Conservation (phyloP, 2,329 filamentous ascomycete species). For the Grosmannia penicillata region DNA sequence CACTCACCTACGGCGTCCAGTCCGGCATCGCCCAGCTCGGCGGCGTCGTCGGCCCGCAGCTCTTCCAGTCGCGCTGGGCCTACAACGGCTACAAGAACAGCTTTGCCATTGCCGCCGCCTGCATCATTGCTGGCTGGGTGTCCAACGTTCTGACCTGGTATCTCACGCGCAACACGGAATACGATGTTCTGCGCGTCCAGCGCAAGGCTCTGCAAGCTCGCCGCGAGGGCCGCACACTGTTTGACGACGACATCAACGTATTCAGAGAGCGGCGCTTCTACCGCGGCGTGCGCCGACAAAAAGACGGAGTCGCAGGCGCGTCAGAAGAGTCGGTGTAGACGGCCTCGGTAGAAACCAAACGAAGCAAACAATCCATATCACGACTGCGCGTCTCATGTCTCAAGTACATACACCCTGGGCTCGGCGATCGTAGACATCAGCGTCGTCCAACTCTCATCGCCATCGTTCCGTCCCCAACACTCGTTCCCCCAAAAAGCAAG, state of each 20-base stretch:
- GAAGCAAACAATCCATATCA: too few relatives aligned
- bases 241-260: conserved; percentile 7
- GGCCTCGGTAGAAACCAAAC: too few relatives aligned
- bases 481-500: too few relatives aligned
- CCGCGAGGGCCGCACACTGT: conserved; percentile 5
- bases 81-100: conserved; percentile 17
- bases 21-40: conserved; percentile 27
- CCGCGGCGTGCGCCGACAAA: conserved; percentile 5
- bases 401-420: too few relatives aligned
- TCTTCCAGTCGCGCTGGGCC: conserved; percentile 20
- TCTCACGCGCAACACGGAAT: conserved; percentile 13
- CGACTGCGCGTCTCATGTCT: too few relatives aligned
- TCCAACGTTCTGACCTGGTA: conserved; percentile 14
- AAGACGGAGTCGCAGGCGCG: too few relatives aligned
- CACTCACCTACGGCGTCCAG: conserved; percentile 27
- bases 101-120: conserved; percentile 13
- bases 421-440: too few relatives aligned
- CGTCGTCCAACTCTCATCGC: too few relatives aligned
- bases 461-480: too few relatives aligned
- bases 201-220: conserved; percentile 9
- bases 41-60: conserved; percentile 21
- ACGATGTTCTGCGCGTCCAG: conserved; percentile 12
- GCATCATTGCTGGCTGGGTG: conserved; percentile 12
- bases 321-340: too few relatives aligned
- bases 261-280: conserved; percentile 16